Percentiles rank a stretch among this genome's conserved stretches.
phyloP scores from a whole-genome alignment of 139 green algal species.

The Pleodorina starrii region DNA sequence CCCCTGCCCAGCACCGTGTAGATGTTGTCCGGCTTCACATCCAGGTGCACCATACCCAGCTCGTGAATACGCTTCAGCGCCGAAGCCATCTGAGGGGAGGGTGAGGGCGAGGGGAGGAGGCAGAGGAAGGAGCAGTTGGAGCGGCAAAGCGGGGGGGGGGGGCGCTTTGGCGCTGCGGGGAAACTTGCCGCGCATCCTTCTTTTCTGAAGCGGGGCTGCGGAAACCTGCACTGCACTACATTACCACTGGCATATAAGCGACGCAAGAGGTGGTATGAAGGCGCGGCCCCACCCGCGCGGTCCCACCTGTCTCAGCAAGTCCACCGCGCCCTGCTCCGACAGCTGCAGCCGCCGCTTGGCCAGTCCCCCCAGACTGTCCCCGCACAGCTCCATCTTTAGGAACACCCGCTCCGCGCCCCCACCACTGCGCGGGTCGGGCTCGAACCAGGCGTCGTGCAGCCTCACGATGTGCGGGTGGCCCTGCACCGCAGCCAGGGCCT shows the following conservation, averaged over 20 bases:
- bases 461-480: conserved; percentile 85
- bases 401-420: conserved; percentile 68
- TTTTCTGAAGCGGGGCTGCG: too few relatives aligned
- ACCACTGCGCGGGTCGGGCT: conserved; percentile 57
- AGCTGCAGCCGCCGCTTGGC: conserved; percentile 47
- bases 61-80: conserved; percentile 89
- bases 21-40: conserved; percentile 98
- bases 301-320: neutral
- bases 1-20: conserved; percentile 53
- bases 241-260: too few relatives aligned
- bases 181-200: too few relatives aligned
- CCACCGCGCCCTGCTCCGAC: neutral
- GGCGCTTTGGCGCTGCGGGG: too few relatives aligned
- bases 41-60: conserved; percentile 89
- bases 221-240: too few relatives aligned
- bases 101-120: too few relatives aligned
- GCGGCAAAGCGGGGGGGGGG: too few relatives aligned
- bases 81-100: conserved; percentile 78
- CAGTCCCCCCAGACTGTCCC: conserved; percentile 50
- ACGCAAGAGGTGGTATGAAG: too few relatives aligned
- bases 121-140: too few relatives aligned
- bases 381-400: conserved; percentile 92
- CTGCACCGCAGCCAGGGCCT: conserved; percentile 80
- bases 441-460: conserved; percentile 87
- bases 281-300: too few relatives aligned